Evolutionary conservation across 768 basidiomycete species (phyloP), one percentile per base, ranked within the genome.

Genomic region (Leccinum arenicola): DNA sequence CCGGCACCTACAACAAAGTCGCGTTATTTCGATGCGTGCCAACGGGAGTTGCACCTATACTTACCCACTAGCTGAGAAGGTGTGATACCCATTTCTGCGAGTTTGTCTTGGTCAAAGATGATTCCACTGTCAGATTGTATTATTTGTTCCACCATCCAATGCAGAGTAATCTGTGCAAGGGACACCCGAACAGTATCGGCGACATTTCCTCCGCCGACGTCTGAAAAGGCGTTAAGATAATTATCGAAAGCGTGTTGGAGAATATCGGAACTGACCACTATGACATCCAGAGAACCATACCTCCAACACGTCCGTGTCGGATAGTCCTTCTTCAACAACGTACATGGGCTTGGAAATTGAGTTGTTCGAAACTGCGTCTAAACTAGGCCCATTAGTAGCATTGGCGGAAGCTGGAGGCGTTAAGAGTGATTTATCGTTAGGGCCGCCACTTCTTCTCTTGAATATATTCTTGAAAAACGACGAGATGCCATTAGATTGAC

Each of bases 241-340:
- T 51, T 38, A 23, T 12, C 19, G 7, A 50, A 45, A 55, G n/a
- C 17, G 11, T 49, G 29, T 8, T 21, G 1, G 33, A 36, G 3
- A 40, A 33, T 50, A 29, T 4, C 12, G 36, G 33, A 43, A 71
- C 84, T 56, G 59, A 90, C 89, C 89, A 47, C 74, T 68, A 64
- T 92, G 91, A 61, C 84, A 83, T 2, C 91, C 91, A 6, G 83
- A 65, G 64, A 93, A 93, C 89, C 89, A 93, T 3, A 92, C 89
- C 68, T 93, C 91, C 12, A 85, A 68, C 14, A 90, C 84, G 69
- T 91, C 84, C 3, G 82, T 74, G 25, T 5, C 1, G 10, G 12
- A 52, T 6, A 35, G 3, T 33, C 58, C 62, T 14, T 66, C 50
- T 7, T 66, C 50, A 10, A 21, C 3, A 2, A 51, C 54, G 35